Conservation (phyloP, 164 flowering plant genomes). For the Nymphaea thermarum region DNA sequence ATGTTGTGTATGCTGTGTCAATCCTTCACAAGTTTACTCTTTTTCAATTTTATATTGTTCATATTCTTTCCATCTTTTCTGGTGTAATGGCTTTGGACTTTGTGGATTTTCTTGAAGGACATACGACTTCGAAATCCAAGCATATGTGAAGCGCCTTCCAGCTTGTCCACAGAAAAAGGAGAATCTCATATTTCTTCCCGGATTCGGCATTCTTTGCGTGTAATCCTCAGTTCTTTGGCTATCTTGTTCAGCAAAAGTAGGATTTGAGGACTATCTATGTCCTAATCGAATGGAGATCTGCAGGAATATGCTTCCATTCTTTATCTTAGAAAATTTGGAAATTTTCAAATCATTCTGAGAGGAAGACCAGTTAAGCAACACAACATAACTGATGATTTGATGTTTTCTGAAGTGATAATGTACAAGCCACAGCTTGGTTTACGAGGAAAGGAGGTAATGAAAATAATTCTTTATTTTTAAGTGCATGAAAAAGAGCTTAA, state of each 20-base stretch:
- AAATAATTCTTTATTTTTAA: not conserved
- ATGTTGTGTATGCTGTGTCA: too few species aligned
- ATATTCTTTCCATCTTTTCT: too few species aligned
- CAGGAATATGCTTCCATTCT: conserved; percentile 86
- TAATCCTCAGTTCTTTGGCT: conserved; percentile 13
- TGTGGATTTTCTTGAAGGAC: conserved; percentile 36
- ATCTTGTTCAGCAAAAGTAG: not conserved
- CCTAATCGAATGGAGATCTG: not conserved
- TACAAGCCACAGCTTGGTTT: conserved; percentile 62
- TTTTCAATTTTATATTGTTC: too few species aligned
- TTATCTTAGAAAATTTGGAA: conserved; percentile 58
- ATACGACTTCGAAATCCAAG: conserved; percentile 78
- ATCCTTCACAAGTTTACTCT: too few species aligned
- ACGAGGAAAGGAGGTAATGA: conserved; percentile 42
- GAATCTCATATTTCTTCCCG: conserved; percentile 67
- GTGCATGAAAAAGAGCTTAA: too few species aligned
- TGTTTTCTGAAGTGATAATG: conserved; percentile 22
- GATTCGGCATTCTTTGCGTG: conserved; percentile 72
- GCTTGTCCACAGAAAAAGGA: conserved; percentile 15
- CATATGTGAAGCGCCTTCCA: conserved; percentile 17
- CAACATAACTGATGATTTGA: conserved; percentile 56
- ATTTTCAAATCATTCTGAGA: conserved; percentile 61
- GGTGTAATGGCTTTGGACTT: not conserved
- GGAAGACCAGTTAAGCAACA: conserved; percentile 75
- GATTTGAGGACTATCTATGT: not conserved